Evolutionary conservation across 169 alveolate genomes (phyloP), one percentile per base, ranked within the genome.

Genomic region (Cryptosporidium felis): DNA sequence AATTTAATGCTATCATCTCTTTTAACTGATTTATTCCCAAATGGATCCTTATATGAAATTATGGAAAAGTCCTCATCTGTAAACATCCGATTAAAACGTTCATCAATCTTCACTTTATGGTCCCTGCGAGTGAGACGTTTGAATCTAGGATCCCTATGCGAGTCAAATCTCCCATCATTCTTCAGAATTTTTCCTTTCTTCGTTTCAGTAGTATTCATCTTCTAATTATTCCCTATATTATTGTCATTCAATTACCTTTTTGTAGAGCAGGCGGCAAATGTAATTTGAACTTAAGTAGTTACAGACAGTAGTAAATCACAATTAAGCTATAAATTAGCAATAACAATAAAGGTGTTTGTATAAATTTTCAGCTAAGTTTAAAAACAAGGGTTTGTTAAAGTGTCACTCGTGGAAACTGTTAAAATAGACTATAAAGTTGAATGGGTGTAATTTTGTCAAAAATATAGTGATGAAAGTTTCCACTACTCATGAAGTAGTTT

Each of bases 81-180:
- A 63, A 93, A 80, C 89, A 91, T 92, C 36, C 88, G 88, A 51
- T 82, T 82, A 65, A 93, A 93, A 81, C 96, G 90, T 30, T 88
- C 89, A 63, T 93, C 94, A 21, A 93, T 81, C 89, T 93, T 91
- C 2, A 91, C 92, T 81, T 93, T 91, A 45, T 88, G 82, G 30
- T 89, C 63, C 66, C 89, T 82, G 38, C 88, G 79, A 28, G 91
- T 89, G 53, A 91, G 80, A 42, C 85, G 91, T 65, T 90, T 90
- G 80, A 91, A 93, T 62, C 90, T 88, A 41, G 95, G 94, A 60
- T 93, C 96, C 9, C 3, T 53, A 14, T 23, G 12, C 16, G 67
- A 49, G 41, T 74, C 42, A 51, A 74, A 74, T 28, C 85, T 49
- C 0, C 21, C 66, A 2, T 16, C 36, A 21, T 21, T 34, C 2